Percentiles rank a stretch among this genome's conserved stretches.
Conservation (phyloP, 345 rosid genomes). For the Carallia brachiata region DNA sequence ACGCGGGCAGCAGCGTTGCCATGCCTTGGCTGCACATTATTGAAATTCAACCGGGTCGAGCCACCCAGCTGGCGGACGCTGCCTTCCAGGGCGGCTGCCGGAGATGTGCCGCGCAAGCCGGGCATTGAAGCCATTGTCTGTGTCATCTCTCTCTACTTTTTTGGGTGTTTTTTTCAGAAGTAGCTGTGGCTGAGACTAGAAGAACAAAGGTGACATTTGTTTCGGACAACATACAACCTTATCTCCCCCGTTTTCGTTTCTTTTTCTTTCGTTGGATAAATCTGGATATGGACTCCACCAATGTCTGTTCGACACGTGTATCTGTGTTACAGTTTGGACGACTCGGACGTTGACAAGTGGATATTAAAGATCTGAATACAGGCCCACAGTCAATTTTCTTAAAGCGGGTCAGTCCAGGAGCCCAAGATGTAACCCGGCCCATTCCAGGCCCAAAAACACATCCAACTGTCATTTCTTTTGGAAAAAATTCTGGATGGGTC, state of each 20-base stretch:
- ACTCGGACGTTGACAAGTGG: constrained; percentile 34
- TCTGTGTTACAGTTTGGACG: not conserved
- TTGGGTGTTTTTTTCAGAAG: too few relatives aligned
- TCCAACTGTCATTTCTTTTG: not conserved
- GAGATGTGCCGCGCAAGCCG: constrained; percentile 65
- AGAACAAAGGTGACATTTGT: constrained; percentile 22
- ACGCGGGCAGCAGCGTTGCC: constrained; percentile 28
- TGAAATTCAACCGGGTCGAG: constrained; percentile 41
- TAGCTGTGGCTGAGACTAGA: constrained; percentile 32
- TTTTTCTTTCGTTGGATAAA: constrained; percentile 46
- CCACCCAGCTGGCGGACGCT: constrained; percentile 59
- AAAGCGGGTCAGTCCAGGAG: not conserved
- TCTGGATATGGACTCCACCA: constrained; percentile 42
- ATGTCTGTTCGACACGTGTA: constrained; percentile 22
- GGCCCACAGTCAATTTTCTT: not conserved
- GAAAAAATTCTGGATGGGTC: too few relatives aligned
- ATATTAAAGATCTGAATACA: not conserved
- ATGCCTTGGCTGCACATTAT: not conserved
- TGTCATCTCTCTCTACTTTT: constrained; percentile 36
- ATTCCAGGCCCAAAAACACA: constrained; percentile 10
- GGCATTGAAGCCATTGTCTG: constrained; percentile 76
- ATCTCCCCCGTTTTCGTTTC: too few relatives aligned
- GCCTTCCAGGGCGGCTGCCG: constrained; percentile 57
- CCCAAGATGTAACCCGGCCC: not conserved
- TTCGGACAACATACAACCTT: too few relatives aligned